Evolutionary conservation across 208 protist species (phyloP).

Genomic region (Crithidia expoeki): DNA sequence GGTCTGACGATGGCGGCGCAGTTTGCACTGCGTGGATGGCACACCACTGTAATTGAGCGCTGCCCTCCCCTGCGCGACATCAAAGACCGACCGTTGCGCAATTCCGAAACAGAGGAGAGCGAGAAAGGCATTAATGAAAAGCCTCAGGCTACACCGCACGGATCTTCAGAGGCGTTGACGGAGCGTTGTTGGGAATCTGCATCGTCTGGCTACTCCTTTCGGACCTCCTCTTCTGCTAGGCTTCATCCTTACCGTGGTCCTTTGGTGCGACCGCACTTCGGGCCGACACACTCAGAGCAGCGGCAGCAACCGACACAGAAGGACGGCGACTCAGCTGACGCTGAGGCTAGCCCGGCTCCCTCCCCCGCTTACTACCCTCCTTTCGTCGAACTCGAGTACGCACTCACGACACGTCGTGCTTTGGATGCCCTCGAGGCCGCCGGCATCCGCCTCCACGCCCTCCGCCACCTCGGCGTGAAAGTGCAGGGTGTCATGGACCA

Average conservation of each 20-base stretch:
- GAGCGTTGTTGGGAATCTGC: not conserved
- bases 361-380: slow-evolving; percentile 28
- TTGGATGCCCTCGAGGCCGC: slow-evolving; percentile 74
- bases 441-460: slow-evolving; percentile 52
- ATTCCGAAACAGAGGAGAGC: not conserved
- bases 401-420: slow-evolving; percentile 78
- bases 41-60: slow-evolving; percentile 85
- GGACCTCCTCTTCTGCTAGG: not conserved
- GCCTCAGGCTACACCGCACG: too few species aligned
- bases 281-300: not conserved
- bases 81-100: slow-evolving; percentile 16
- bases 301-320: slow-evolving; percentile 1
- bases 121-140: not conserved
- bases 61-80: slow-evolving; percentile 32
- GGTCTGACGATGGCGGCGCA: slow-evolving; percentile 67
- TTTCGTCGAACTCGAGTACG: slow-evolving; percentile 75
- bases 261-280: slow-evolving; percentile 31
- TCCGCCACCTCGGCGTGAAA: slow-evolving; percentile 58
- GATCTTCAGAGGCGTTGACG: not conserved
- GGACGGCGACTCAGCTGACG: not conserved
- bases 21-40: slow-evolving; percentile 85
- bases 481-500: slow-evolving; percentile 87
- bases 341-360: not conserved
- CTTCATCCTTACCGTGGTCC: slow-evolving; percentile 21
- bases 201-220: not conserved